These are phyloP conservation scores for Penicillium bovifimosum DNA, from an alignment of 495 filamentous ascomycete genomes.

Conservation along the genomic window DNA sequence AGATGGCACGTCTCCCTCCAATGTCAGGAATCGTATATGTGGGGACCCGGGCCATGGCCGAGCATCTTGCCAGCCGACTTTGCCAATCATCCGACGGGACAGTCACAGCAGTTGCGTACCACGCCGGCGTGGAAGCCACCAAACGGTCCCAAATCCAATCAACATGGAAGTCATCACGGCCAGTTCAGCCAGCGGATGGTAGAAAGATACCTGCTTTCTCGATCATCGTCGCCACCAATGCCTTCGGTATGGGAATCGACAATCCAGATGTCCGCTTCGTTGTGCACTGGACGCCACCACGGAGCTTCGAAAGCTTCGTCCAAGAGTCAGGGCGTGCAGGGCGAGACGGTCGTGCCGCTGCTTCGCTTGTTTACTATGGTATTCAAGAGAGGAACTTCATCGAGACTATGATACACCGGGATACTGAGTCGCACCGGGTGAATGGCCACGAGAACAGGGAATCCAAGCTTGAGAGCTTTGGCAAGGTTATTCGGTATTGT, in stretches of 20 bases:
- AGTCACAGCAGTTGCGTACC: conserved; percentile 46
- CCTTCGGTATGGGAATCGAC: conserved; percentile 97
- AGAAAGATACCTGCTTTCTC: conserved; percentile 55
- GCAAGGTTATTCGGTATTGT: conserved; percentile 70
- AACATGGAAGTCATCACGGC: conserved; percentile 69
- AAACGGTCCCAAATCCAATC: conserved; percentile 45
- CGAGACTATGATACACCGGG: conserved; percentile 43
- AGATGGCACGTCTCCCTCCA: conserved; percentile 49
- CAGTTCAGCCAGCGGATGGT: conserved; percentile 12
- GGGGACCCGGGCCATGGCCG: conserved; percentile 68
- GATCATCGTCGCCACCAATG: conserved; percentile 89
- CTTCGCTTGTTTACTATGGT: conserved; percentile 85
- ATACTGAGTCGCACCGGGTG: conserved; percentile 34
- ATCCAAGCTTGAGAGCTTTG: conserved; percentile 41
- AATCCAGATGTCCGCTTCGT: conserved; percentile 92
- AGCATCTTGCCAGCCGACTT: conserved; percentile 55
- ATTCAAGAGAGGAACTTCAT: conserved; percentile 75
- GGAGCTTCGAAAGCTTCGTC: conserved; percentile 91
- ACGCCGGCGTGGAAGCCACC: conserved; percentile 41
- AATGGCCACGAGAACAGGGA: conserved; percentile 33
- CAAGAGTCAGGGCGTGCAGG: conserved; percentile 93
- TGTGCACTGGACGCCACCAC: conserved; percentile 86
- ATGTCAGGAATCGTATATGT: conserved; percentile 91
- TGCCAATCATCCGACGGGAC: conserved; percentile 19
- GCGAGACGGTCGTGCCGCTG: conserved; percentile 77